phyloP scores from a whole-genome alignment of 441 rosid species.

The Erodium chrysanthum region DNA sequence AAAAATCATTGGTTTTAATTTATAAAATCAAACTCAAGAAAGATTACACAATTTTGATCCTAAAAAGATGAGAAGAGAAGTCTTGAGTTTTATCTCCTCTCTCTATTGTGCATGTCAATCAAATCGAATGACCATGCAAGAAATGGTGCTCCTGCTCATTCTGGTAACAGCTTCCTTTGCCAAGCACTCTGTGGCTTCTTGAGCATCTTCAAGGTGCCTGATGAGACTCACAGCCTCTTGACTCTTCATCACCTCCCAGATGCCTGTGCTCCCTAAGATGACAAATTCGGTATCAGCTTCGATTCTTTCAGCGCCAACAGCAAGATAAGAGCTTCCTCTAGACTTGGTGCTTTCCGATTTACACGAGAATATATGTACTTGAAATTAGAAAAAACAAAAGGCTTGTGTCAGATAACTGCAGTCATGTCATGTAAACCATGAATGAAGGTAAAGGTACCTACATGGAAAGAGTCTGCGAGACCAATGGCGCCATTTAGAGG shows the following conservation, averaged over 20 bases:
- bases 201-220: slow-evolving; percentile 57
- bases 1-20: too few species aligned
- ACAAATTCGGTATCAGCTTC: slow-evolving; percentile 45
- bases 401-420: slow-evolving; percentile 11
- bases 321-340: slow-evolving; percentile 30
- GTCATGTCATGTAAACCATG: too few species aligned
- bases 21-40: too few species aligned
- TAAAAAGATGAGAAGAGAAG: too few species aligned
- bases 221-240: slow-evolving; percentile 68
- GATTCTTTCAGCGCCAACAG: slow-evolving; percentile 34
- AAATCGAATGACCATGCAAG: slow-evolving; percentile 58
- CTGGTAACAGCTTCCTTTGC: slow-evolving; percentile 58
- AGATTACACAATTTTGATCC: too few species aligned
- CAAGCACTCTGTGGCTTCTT: slow-evolving; percentile 64
- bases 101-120: too few species aligned
- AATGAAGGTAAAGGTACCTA: too few species aligned
- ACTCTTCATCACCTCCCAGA: slow-evolving; percentile 84
- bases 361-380: slow-evolving; percentile 30
- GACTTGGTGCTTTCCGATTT: slow-evolving; percentile 18
- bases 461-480: slow-evolving; percentile 34
- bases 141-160: slow-evolving; percentile 53
- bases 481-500: slow-evolving; percentile 37
- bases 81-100: too few species aligned
- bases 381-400: background rate
- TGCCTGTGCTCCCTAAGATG: slow-evolving; percentile 58